phyloP scores from a whole-genome alignment of 2,329 filamentous ascomycete species.

The Ascochyta clinopodiicola region DNA sequence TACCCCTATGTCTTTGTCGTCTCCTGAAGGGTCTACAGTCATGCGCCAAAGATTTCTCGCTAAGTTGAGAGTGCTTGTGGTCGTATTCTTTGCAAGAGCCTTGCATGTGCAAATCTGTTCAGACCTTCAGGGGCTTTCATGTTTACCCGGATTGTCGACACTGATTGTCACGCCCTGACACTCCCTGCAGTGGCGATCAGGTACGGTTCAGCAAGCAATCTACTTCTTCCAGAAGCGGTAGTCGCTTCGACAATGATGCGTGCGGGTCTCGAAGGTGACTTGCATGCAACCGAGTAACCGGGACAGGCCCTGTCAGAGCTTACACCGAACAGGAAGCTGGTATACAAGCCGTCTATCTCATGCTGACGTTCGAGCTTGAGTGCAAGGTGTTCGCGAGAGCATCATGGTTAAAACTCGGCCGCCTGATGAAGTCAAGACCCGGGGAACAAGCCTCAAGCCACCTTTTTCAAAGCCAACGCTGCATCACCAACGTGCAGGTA shows the following conservation, averaged over 20 bases:
- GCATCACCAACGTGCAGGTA: conserved; percentile 8
- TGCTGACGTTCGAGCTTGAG: neutral
- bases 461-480: conserved; percentile 2
- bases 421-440: neutral
- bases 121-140: neutral
- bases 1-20: no score
- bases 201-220: conserved; percentile 5
- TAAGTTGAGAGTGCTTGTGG: no score
- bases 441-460: conserved; percentile 6
- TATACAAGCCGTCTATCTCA: conserved; percentile 28
- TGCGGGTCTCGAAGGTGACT: conserved; percentile 27
- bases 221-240: conserved; percentile 21
- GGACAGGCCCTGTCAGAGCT: conserved; percentile 27
- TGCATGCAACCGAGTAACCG: conserved; percentile 38
- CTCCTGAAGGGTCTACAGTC: no score
- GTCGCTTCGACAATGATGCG: conserved; percentile 28
- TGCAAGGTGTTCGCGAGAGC: neutral
- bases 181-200: conserved; percentile 7
- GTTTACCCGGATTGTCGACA: conserved; percentile 6
- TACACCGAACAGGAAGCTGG: conserved; percentile 25
- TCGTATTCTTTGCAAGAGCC: no score
- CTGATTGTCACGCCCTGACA: neutral
- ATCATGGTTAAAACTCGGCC: neutral
- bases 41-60: no score
- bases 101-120: no score